phyloP scores from a whole-genome alignment of 306 rosid genomes.

The Inga leiocalycina region DNA sequence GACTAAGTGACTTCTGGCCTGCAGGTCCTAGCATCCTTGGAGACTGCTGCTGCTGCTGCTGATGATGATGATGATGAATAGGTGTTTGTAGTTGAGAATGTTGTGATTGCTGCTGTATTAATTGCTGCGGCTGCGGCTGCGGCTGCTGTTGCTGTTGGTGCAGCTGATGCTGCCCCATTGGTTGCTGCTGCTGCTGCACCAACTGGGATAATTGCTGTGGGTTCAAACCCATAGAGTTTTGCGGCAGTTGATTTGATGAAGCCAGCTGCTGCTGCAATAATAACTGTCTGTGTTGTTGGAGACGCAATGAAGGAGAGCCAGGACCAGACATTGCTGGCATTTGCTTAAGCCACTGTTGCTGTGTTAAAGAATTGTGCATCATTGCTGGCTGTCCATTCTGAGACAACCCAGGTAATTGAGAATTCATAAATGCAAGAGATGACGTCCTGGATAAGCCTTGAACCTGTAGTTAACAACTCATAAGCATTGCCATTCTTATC shows the following conservation, averaged over 20 bases:
- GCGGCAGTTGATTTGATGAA: constrained; percentile 74
- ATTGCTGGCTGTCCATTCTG: constrained; percentile 87
- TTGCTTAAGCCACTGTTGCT: constrained; percentile 89
- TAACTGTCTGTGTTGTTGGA: constrained; percentile 71
- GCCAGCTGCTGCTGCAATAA: constrained; percentile 77
- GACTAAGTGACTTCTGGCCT: constrained; percentile 92
- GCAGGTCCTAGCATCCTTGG: constrained; percentile 79
- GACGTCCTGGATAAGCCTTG: constrained; percentile 83
- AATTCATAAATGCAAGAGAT: constrained; percentile 76
- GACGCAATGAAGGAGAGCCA: constrained; percentile 64
- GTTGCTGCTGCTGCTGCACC: constrained; percentile 78
- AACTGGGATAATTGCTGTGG: constrained; percentile 80
- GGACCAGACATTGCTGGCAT: constrained; percentile 75
- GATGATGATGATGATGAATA: constrained; percentile 78
- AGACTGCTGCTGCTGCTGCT: constrained; percentile 91
- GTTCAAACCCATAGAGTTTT: constrained; percentile 57
- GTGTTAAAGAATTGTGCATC: constrained; percentile 72
- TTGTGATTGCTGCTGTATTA: constrained; percentile 58
- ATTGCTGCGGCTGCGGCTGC: constrained; percentile 69
- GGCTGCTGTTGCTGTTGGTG: constrained; percentile 33
- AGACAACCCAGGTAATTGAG: constrained; percentile 77
- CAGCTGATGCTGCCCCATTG: constrained; percentile 76
- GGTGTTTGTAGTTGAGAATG: constrained; percentile 71
- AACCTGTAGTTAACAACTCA: constrained; percentile 50
- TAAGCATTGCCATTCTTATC: constrained; percentile 24